Evolutionary conservation across 768 basidiomycete species (phyloP).

Genomic region (Tylopilus sp.): DNA sequence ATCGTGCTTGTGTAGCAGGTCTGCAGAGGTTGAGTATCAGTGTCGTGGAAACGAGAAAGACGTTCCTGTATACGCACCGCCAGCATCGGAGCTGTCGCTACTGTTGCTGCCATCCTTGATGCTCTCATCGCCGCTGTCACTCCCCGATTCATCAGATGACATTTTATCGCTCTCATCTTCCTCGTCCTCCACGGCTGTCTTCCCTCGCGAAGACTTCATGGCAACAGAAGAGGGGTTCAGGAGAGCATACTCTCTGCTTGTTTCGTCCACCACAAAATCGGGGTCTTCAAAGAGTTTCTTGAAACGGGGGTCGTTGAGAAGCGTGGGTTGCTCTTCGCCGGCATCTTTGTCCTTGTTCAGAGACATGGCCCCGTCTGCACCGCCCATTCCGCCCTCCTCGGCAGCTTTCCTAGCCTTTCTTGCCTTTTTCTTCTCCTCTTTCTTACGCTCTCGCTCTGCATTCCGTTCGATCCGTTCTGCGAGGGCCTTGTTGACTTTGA

Average conservation of each 20-base stretch:
- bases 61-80: conserved; percentile 37
- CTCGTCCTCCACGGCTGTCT: conserved; percentile 85
- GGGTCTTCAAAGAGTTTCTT: conserved; percentile 86
- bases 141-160: conserved; percentile 55
- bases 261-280: conserved; percentile 89
- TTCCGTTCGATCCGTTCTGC: conserved; percentile 76
- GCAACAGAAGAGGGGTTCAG: conserved; percentile 86
- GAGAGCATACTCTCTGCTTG: conserved; percentile 81
- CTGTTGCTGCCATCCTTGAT: conserved; percentile 43
- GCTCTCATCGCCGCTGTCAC: conserved; percentile 36
- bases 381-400: conserved; percentile 33
- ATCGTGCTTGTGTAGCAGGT: conserved; percentile 51
- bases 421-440: conserved; percentile 50
- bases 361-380: conserved; percentile 31
- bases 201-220: conserved; percentile 45
- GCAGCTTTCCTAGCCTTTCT: conserved; percentile 40
- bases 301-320: conserved; percentile 89
- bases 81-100: conserved; percentile 55
- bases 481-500: conserved; percentile 66
- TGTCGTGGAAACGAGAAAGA: conserved; percentile 8
- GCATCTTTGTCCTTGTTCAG: conserved; percentile 24
- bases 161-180: conserved; percentile 79
- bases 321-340: conserved; percentile 33
- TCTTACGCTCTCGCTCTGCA: conserved; percentile 50
- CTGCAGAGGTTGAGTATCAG: conserved; percentile 29